Percentiles rank a stretch among this genome's conserved stretches.
Evolutionary conservation across 306 rosid species (phyloP).

Genomic region (Cotoneaster glaucophyllus): DNA sequence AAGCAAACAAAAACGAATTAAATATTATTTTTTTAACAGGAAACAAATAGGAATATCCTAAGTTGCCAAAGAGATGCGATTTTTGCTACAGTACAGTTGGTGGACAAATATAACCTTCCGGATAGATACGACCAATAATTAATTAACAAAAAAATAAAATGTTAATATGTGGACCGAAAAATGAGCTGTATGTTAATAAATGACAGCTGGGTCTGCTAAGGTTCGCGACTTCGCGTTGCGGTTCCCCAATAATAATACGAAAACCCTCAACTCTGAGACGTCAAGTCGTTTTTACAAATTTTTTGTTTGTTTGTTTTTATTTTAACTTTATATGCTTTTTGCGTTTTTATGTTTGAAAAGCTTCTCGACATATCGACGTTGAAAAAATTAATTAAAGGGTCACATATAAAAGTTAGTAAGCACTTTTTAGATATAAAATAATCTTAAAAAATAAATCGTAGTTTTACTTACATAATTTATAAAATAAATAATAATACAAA

Average conservation of each 20-base stretch:
- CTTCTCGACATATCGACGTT: not conserved
- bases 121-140: no score
- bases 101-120: not conserved
- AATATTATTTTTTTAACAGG: not conserved
- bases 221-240: not conserved
- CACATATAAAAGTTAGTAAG: no score
- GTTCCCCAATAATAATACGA: not conserved
- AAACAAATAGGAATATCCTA: not conserved
- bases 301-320: not conserved
- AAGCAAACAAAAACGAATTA: not conserved
- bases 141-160: no score
- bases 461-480: no score
- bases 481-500: no score
- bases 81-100: not conserved
- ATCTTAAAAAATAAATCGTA: no score
- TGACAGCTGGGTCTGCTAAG: slow-evolving; percentile 8
- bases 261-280: not conserved
- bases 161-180: not conserved
- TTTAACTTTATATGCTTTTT: not conserved
- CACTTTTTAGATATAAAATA: no score
- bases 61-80: not conserved
- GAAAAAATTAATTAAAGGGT: no score
- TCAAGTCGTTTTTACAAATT: not conserved
- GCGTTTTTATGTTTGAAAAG: not conserved
- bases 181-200: slow-evolving; percentile 2